Conservation (phyloP, 371 early-diverging fungal genomes). For the Mortierella sp. region DNA sequence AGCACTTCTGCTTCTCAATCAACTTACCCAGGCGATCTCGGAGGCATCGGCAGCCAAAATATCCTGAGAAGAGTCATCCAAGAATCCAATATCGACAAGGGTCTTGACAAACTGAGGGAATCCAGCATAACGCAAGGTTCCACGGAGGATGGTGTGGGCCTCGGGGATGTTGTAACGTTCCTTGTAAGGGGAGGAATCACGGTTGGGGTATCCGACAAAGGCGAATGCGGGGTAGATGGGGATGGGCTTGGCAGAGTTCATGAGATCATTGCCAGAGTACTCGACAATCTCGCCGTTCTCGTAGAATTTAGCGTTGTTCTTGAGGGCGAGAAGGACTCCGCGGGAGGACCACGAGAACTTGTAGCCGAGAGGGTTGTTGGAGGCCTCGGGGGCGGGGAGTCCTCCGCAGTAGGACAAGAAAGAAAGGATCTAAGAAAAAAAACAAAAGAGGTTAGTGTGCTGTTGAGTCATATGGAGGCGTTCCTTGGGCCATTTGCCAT, state of each 20-base stretch:
- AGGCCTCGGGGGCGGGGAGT: conserved; percentile 97
- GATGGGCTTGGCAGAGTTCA: conserved; percentile 91
- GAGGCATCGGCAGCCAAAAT: conserved; percentile 69
- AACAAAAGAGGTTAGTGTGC: not conserved
- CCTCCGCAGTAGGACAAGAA: conserved; percentile 99
- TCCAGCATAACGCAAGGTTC: conserved; percentile 95
- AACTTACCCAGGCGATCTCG: conserved; percentile 85
- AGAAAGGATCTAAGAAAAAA: conserved; percentile 68
- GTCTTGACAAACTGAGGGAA: conserved; percentile 94
- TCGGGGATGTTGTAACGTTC: conserved; percentile 97
- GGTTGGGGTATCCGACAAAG: conserved; percentile 94
- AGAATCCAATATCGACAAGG: conserved; percentile 93
- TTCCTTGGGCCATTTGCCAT: not conserved
- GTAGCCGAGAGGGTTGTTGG: conserved; percentile 98
- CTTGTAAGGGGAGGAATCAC: conserved; percentile 96
- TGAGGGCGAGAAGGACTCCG: conserved; percentile 95
- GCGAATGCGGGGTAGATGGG: conserved; percentile 93
- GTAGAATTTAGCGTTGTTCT: conserved; percentile 93
- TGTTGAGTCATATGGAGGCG: not conserved
- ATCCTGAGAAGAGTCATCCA: conserved; percentile 82
- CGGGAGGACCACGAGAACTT: conserved; percentile 99
- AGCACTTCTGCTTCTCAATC: not conserved
- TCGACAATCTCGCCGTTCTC: conserved; percentile 93
- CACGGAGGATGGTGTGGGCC: conserved; percentile 94
- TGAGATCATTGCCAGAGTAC: conserved; percentile 89